Conservation (phyloP, 441 rosid genomes). For the Manihot esculenta region DNA sequence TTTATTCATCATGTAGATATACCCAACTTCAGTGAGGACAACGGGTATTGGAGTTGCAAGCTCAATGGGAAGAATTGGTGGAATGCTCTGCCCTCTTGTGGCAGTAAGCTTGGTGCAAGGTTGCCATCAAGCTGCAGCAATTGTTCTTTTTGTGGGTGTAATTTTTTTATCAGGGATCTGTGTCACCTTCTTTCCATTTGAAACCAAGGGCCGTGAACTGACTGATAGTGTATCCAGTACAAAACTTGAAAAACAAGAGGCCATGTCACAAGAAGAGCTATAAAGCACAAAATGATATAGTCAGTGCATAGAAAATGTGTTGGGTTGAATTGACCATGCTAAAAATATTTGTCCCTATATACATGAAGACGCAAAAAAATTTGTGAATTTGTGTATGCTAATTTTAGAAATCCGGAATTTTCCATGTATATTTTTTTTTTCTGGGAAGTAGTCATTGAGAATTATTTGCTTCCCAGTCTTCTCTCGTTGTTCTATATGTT, state of each 20-base stretch:
- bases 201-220: slow-evolving; percentile 76
- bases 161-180: slow-evolving; percentile 60
- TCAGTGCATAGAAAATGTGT: neutral
- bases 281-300: neutral
- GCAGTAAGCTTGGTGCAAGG: slow-evolving; percentile 83
- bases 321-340: neutral
- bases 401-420: neutral
- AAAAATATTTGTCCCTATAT: neutral
- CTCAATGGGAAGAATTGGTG: slow-evolving; percentile 89
- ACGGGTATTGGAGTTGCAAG: slow-evolving; percentile 88
- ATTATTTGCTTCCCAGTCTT: neutral
- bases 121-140: slow-evolving; percentile 66
- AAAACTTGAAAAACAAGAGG: slow-evolving; percentile 21
- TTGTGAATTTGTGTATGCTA: neutral
- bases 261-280: neutral
- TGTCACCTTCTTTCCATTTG: slow-evolving; percentile 66
- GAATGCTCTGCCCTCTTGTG: slow-evolving; percentile 79
- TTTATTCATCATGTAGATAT: slow-evolving; percentile 48
- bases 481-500: neutral
- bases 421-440: neutral
- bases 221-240: slow-evolving; percentile 45
- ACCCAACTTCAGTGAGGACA: slow-evolving; percentile 83
- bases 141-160: slow-evolving; percentile 61
- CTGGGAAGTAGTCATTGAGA: neutral
- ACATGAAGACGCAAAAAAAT: neutral